A percentile compares a stretch with the other conserved stretches of the same genome.
Evolutionary conservation across 2,329 filamentous ascomycete genomes (phyloP).

Genomic region (Monilinia vaccinii-corymbosi): DNA sequence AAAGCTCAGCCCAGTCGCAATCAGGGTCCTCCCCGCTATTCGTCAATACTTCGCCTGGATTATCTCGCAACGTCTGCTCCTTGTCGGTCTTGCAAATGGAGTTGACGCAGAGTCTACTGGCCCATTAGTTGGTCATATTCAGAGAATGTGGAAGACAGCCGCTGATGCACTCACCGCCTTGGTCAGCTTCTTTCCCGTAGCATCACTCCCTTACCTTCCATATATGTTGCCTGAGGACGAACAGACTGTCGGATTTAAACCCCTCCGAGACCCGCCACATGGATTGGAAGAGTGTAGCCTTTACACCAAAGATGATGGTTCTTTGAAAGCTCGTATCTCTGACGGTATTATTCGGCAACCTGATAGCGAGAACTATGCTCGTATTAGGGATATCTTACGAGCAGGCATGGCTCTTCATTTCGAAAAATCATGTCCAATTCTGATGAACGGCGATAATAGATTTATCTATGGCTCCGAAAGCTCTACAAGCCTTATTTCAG

Average conservation of each 20-base stretch:
- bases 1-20: conserved; percentile 48
- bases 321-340: conserved; percentile 38
- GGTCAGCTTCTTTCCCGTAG: conserved; percentile 48
- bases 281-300: conserved; percentile 40
- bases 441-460: conserved; percentile 34
- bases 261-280: conserved; percentile 39
- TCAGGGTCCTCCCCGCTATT: conserved; percentile 52
- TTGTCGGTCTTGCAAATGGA: conserved; percentile 31
- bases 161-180: conserved; percentile 52
- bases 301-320: conserved; percentile 31
- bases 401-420: conserved; percentile 51
- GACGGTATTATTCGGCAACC: conserved; percentile 45
- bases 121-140: conserved; percentile 43
- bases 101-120: conserved; percentile 31
- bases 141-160: conserved; percentile 57
- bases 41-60: conserved; percentile 64
- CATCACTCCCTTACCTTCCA: conserved; percentile 43
- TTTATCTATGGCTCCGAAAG: conserved; percentile 37
- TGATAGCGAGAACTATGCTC: conserved; percentile 57
- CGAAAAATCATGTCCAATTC: conserved; percentile 33
- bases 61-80: conserved; percentile 42
- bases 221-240: conserved; percentile 63
- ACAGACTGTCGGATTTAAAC: conserved; percentile 55
- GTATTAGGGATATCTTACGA: conserved; percentile 52
- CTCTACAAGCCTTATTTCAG: neutral